Conservation (phyloP, 2,329 filamentous ascomycete species). For the Hymenoscyphus infarciens region DNA sequence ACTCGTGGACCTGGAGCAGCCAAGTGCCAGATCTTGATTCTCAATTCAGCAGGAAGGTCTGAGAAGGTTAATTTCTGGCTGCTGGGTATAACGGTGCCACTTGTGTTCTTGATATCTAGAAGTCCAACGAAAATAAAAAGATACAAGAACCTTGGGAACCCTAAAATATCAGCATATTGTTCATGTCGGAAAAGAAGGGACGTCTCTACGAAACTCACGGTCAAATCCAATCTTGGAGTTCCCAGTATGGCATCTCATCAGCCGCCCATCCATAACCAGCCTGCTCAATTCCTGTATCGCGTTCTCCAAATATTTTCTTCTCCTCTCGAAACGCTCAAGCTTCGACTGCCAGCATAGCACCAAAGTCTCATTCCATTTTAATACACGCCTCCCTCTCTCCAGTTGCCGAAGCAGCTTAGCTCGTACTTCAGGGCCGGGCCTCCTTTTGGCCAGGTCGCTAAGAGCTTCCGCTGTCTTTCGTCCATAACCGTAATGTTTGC, state of each 20-base stretch:
- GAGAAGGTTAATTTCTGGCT: too few species aligned
- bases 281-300: not conserved
- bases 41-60: not conserved
- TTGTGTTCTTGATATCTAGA: not conserved
- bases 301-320: not conserved
- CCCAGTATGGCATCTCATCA: not conserved
- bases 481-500: not conserved
- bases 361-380: not conserved
- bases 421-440: not conserved
- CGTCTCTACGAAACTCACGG: not conserved
- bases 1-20: not conserved
- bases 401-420: not conserved
- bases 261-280: not conserved
- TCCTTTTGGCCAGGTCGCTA: not conserved
- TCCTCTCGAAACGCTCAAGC: not conserved
- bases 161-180: not conserved
- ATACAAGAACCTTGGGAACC: not conserved
- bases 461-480: not conserved
- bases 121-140: not conserved
- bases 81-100: too few species aligned
- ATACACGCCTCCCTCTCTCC: not conserved
- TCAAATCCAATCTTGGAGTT: not conserved
- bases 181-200: not conserved
- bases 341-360: not conserved
- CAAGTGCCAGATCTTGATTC: not conserved